Percentiles rank a stretch among this genome's conserved stretches.
phyloP scores from a whole-genome alignment of 805 yeast genomes.

The Nakazawaea sp. region DNA sequence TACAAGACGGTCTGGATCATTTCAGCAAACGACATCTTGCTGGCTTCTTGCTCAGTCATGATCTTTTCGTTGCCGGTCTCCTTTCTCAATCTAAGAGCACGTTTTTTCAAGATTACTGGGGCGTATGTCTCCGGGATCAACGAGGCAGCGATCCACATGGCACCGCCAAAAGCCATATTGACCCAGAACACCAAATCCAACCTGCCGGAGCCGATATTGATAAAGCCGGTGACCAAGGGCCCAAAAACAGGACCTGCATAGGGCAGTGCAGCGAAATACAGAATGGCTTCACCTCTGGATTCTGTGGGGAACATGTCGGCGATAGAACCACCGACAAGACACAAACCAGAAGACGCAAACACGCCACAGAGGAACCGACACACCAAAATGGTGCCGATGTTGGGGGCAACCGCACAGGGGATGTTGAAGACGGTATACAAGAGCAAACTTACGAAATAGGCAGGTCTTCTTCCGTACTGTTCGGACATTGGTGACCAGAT shows the following conservation, averaged over 20 bases:
- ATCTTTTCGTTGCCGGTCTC: constrained; percentile 78
- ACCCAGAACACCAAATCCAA: constrained; percentile 80
- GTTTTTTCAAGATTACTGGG: constrained; percentile 65
- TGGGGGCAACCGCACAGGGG: constrained; percentile 81
- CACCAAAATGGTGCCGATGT: constrained; percentile 72
- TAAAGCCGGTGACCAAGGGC: constrained; percentile 83
- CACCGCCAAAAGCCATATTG: constrained; percentile 87
- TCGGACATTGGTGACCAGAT: constrained; percentile 88
- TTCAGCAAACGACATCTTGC: constrained; percentile 62
- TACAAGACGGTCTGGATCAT: constrained; percentile 64
- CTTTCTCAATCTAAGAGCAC: constrained; percentile 62
- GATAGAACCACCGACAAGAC: constrained; percentile 85
- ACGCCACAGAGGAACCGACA: constrained; percentile 88
- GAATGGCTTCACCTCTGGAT: constrained; percentile 84
- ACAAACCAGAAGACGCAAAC: constrained; percentile 74
- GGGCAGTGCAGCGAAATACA: constrained; percentile 87
- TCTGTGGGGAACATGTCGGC: constrained; percentile 83
- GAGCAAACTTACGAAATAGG: constrained; percentile 68
- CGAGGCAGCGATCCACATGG: constrained; percentile 61
- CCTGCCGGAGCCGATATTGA: constrained; percentile 61
- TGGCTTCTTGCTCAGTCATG: constrained; percentile 91
- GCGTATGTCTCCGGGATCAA: constrained; percentile 88
- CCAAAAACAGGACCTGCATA: constrained; percentile 92
- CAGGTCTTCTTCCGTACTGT: constrained; percentile 79
- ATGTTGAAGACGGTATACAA: constrained; percentile 75